Base-by-base conservation (phyloP, 768 basidiomycete genomes). In the Leucocoprinus sp. region DNA sequence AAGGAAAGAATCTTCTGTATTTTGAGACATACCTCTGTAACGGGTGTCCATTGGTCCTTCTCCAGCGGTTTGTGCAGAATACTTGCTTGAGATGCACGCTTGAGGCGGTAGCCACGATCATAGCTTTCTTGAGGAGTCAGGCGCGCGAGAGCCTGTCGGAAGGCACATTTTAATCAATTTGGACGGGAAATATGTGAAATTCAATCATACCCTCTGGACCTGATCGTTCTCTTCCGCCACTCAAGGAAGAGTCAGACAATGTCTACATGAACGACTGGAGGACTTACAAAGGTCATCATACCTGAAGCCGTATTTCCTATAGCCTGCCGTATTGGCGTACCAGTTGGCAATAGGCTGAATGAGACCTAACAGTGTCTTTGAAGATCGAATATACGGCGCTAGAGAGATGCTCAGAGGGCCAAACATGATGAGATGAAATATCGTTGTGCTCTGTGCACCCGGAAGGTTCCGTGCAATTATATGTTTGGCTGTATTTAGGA, bases 251-350 rank as follows among this genome's bases (percentile, higher is more conserved):
- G 52, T 45, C 42, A 45, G 44, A 41, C 40, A 37, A 39, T 43
- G 34, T 21, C 18, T 18, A 22, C 42, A n/a, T 37, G 43, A 41
- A 46, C 45, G 43, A 38, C 45, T 45, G 54, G 31, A 52, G 43
- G 45, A 76, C 89, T 64, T 55, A 92, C 89, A 71, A 58, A 99
- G 78, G 74, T 99, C 95, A 63, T 99, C 95, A 62, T 96, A 93
- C 59, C 76, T 80, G 66, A 97, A 78, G 54, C 95, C 95, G 58
- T 88, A 73, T 58, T 81, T 74, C 55, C 95, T 78, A 74, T 93
- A 88, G 31, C 93, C 92, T 29, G 83, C 64, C 43, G 82, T 66
- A 60, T 84, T 62, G 55, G 83, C 83, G 59, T 96, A 97, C 77
- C 82, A 84, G 54, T 76, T 71, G 6, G 92, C 87, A 45, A 96